Percentiles rank a stretch among this genome's conserved stretches.
phyloP scores from a whole-genome alignment of 371 early-diverging fungal species.

The Mucor velutinosus region DNA sequence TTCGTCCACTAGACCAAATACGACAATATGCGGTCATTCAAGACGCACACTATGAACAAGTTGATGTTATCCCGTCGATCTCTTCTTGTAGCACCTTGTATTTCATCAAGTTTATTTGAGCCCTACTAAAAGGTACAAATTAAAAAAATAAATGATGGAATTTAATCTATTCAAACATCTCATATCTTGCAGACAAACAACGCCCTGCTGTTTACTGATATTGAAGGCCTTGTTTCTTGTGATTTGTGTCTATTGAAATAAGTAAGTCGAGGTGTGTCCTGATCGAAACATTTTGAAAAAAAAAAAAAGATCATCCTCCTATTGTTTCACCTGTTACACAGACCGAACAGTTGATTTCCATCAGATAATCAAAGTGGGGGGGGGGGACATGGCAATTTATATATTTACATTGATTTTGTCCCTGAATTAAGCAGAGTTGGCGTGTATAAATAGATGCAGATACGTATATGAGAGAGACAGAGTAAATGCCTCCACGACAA shows the following conservation, averaged over 20 bases:
- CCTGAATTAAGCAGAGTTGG: neutral
- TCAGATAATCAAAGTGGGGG: neutral
- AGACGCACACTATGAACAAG: neutral
- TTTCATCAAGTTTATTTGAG: neutral
- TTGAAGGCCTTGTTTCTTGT: neutral
- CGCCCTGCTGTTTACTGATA: neutral
- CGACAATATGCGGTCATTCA: neutral
- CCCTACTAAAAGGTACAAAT: neutral
- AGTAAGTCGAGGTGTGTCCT: no score
- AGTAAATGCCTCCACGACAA: neutral
- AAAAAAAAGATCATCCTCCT: neutral
- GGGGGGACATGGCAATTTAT: neutral
- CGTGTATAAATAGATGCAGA: neutral
- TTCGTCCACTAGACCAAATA: neutral
- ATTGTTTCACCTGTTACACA: neutral
- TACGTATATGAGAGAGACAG: no score
- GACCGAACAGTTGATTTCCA: neutral
- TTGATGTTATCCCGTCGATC: slow-evolving; percentile 6
- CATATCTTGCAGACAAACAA: neutral
- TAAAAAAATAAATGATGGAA: neutral
- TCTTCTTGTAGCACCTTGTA: neutral
- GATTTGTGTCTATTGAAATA: neutral
- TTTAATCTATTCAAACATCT: neutral
- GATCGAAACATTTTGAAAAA: neutral
- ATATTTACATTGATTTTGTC: neutral